Conservation (phyloP, 2,329 filamentous ascomycete genomes). For the Pseudocercospora crystallina region DNA sequence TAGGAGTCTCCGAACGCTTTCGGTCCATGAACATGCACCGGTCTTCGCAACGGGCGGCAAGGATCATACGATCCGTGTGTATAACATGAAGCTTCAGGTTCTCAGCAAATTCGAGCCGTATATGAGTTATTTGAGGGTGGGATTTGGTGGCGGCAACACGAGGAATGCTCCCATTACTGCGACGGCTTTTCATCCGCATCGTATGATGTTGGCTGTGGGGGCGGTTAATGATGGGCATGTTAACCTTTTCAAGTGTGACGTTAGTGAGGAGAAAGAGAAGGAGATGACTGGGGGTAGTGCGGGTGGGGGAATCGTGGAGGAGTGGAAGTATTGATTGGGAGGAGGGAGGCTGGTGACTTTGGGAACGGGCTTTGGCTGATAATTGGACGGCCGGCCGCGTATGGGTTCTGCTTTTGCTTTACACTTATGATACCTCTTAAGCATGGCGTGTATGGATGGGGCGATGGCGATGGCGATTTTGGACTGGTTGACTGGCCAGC, state of each 20-base stretch:
- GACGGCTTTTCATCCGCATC: slow-evolving; percentile 93
- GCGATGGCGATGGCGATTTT: no score
- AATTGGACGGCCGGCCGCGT: no score
- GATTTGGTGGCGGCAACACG: slow-evolving; percentile 20
- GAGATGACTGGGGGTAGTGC: slow-evolving; percentile 5
- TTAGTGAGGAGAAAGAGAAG: slow-evolving; percentile 19
- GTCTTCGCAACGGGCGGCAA: slow-evolving; percentile 95
- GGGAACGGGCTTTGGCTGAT: no score
- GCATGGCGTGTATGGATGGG: no score
- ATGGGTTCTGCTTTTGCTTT: no score
- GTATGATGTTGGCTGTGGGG: slow-evolving; percentile 84
- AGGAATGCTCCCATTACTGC: slow-evolving; percentile 75
- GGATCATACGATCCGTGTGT: slow-evolving; percentile 83
- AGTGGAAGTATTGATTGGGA: background rate
- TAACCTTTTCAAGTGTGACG: slow-evolving; percentile 66
- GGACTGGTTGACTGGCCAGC: no score
- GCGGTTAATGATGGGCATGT: slow-evolving; percentile 86
- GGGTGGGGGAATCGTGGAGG: slow-evolving; percentile 10
- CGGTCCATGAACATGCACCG: slow-evolving; percentile 92
- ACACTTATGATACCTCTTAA: no score
- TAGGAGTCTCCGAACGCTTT: slow-evolving; percentile 64
- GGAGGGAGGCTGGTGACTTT: no score
- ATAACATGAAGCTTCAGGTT: slow-evolving; percentile 68
- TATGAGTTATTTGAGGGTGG: slow-evolving; percentile 55
- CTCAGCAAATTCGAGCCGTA: slow-evolving; percentile 87